Evolutionary conservation across 1,139 yeast genomes (phyloP), one percentile per base, ranked within the genome.

Genomic region (Pichia sp.): DNA sequence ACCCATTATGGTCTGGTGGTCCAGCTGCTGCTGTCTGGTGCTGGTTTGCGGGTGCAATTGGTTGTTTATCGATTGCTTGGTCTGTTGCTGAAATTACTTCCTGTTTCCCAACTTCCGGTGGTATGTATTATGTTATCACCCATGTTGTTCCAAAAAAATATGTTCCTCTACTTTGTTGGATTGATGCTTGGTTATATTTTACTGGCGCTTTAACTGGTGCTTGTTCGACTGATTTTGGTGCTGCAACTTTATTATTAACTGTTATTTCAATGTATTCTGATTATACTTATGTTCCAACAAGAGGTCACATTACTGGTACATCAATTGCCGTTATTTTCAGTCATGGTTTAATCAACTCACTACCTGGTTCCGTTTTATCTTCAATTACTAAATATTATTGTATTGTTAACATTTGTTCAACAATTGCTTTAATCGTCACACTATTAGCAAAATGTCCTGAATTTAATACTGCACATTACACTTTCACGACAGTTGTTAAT

Each of bases 31-130:
- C 81, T 28, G 77, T 82, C 22, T 84, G 89, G 88, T 87, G 89
- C 50, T 85, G 89, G 88, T 73, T 83, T 53, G 71, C 76, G 49
- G 77, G 83, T 44, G 78, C 80, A n/a, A 56, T 75, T 49, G 83
- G 83, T 57, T 78, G 84, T 55, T 65, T 82, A 49, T 69, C 75
- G 54, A 77, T 81, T 53, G 89, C 88, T 14, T 59, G 75, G 52
- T 75, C 84, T n/a, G 82, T 84, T 73, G 78, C 87, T 18, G 83
- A 83, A 57, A 69, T 83, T 50, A 84, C 85, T 1, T 77, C 84
- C 33, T 77, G 87, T n/a, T 79, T 81, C 64, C 90, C 90, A 49
- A 83, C 90, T 4, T 75, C 84, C 27, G 89, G 90, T 53, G 90
- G 89, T 9, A 71, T 83, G 61, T 83, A 82, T 65, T 82, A 80